Evolutionary conservation across 352 stramenopile genomes (phyloP).

Genomic region (Phytophthora vignae): DNA sequence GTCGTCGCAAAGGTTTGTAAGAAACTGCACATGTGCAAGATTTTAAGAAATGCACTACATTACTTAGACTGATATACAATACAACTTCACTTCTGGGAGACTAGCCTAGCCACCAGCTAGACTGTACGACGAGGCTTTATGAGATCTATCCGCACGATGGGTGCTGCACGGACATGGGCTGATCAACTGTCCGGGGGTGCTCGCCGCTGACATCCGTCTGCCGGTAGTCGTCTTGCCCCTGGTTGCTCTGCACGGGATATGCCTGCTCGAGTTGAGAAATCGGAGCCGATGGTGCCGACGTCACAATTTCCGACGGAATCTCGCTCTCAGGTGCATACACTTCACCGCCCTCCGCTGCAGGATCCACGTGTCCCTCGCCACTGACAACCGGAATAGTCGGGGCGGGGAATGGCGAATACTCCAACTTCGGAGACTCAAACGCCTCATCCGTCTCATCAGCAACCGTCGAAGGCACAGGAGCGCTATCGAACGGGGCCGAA

Average conservation of each 20-base stretch:
- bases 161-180: not conserved
- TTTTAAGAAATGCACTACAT: not conserved
- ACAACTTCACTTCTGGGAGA: not conserved
- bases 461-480: not conserved
- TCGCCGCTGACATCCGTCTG: not conserved
- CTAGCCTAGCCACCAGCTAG: not conserved
- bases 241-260: not conserved
- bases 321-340: not conserved
- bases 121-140: not conserved
- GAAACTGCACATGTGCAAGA: too few relatives aligned
- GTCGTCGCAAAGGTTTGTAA: not conserved
- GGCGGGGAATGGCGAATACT: too few relatives aligned
- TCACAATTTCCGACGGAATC: not conserved
- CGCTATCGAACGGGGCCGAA: not conserved
- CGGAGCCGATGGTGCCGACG: not conserved
- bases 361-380: not conserved
- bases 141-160: not conserved
- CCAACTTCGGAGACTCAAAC: not conserved
- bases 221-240: not conserved
- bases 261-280: not conserved
- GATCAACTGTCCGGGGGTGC: not conserved
- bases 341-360: not conserved
- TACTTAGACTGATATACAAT: constrained; percentile 3
- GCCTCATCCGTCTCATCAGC: not conserved
- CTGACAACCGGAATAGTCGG: too few relatives aligned